Evolutionary conservation across 371 early-diverging fungal genomes (phyloP), one percentile per base, ranked within the genome.

Genomic region (Actinomucor elegans): DNA sequence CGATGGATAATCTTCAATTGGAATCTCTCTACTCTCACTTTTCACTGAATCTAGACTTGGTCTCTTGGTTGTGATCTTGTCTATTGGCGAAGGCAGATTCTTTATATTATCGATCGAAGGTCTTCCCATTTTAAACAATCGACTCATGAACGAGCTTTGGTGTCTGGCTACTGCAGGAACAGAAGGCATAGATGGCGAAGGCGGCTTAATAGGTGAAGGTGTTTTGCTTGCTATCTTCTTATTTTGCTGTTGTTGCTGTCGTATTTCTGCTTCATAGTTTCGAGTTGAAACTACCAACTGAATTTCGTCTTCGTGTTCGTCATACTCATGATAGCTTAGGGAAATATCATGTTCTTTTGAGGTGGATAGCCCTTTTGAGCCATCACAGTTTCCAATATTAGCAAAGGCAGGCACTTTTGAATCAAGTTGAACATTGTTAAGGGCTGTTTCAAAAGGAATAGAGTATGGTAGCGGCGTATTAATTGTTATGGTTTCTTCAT

Each of bases 271-370:
- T n/a, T 14, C 26, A 1, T 11, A 23, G 11, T 32, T n/a, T 1
- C 44, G 32, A 8, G 34, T 45, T 12, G 54, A 29, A 0, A 53
- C 54, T 5, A 53, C 45, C 5, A 53, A 20, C 15, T 53, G 45
- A 5, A 53, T 21, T 21, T 53, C 31, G 20, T 53, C 54, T 0
- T 45, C 54, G 8, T 45, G 27, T 15, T 45, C 54, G 14, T 53
- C 54, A 10, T 23, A 23, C 21, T 41, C 41, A 4, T 41, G n/a
- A 14, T 3, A 1, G 26, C 12, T 14, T 21, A 26, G 8, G 10
- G 12, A 26, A 14, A 1, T 24, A 1, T n/a, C 26, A 6, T 21
- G 41, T n/a, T 21, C 26, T 23, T 41, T n/a, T 12, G 10, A n/a
- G 23, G 4, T 23, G 41, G 41, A 2, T 24, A 10, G 41, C n/a